These are phyloP conservation scores for Sanguinoderma infundibulare DNA, from an alignment of 1,284 basidiomycete genomes.

Conservation along the genomic window DNA sequence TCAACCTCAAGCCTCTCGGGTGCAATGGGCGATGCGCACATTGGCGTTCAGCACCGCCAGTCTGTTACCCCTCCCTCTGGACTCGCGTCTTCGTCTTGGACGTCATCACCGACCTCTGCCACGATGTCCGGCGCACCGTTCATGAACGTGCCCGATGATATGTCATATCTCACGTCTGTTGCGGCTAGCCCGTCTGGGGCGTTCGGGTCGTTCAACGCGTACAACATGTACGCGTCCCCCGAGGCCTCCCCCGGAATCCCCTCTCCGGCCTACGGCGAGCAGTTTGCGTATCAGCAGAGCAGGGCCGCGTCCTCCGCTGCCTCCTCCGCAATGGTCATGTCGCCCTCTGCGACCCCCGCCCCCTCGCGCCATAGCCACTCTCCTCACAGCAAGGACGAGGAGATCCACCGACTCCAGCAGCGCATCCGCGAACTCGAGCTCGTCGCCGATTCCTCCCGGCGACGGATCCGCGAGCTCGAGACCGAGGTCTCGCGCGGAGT, in stretches of 20 bases:
- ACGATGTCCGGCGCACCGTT: slow-evolving; percentile 15
- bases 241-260: slow-evolving; percentile 27
- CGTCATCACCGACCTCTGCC: slow-evolving; percentile 24
- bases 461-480: slow-evolving; percentile 52
- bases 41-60: slow-evolving; percentile 41
- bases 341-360: slow-evolving; percentile 28
- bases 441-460: slow-evolving; percentile 47
- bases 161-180: slow-evolving; percentile 25
- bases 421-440: slow-evolving; percentile 52
- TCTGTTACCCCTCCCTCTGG: slow-evolving; percentile 39
- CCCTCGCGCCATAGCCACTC: slow-evolving; percentile 30
- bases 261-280: slow-evolving; percentile 32
- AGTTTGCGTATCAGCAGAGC: slow-evolving; percentile 30
- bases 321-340: slow-evolving; percentile 28
- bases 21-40: slow-evolving; percentile 59
- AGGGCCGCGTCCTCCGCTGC: slow-evolving; percentile 19
- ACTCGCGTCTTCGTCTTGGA: slow-evolving; percentile 35
- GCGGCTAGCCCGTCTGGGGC: slow-evolving; percentile 26
- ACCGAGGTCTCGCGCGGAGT: slow-evolving; percentile 42
- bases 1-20: slow-evolving; percentile 61
- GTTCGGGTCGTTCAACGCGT: slow-evolving; percentile 26
- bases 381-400: slow-evolving; percentile 38
- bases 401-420: slow-evolving; percentile 43
- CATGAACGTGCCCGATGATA: slow-evolving; percentile 19
- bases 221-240: slow-evolving; percentile 30